Base-by-base conservation (phyloP, 2,329 filamentous ascomycete genomes). In the Aspergillus novofumigatus region DNA sequence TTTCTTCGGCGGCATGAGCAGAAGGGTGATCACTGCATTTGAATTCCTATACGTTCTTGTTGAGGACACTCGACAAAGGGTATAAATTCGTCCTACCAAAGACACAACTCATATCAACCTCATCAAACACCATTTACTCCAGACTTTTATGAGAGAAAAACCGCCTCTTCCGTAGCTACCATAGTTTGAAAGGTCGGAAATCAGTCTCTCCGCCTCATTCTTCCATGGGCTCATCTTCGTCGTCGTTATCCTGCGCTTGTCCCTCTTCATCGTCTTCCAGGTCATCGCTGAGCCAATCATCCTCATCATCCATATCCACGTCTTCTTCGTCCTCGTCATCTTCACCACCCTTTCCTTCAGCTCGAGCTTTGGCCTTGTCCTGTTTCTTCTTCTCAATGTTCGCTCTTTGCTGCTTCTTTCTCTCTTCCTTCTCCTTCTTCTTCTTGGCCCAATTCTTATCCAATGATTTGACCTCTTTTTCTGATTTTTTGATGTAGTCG, bases 331-430 rank as follows among this genome's bases (percentile, higher is more conserved):
- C 77, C n/a, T 76, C 74, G 2, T 74, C 76, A 41, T 77, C 72
- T 56, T 80, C 70, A 59, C 75, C 77, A 38, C 72, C 69, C 56
- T 74, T 71, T 45, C 71, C 75, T 56, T 74, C 71, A 20, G 72
- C 72, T 52, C 67, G 76, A 25, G 76, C 77, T 62, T 77, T 78
- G n/a, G 74, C 82, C 62, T 80, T 84, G 54, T 83, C 81, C 69
- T 87, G 85, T 74, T 83, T 85, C 79, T 97, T 97, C 76, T 83
- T 88, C 76, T 96, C 92, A 1, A 99, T 85, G 66, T 97, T 97
- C 63, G 90, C 92, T 73, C 85, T 92, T 72, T 99, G 94, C 66
- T 91, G 83, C 71, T 87, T 87, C 77, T 86, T 88, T 62, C 94
- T 82, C 55, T 85, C 85, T 56, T 92, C 92, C 79, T 95, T 97